Percentiles rank a stretch among this genome's conserved stretches.
phyloP scores from a whole-genome alignment of 2,329 filamentous ascomycete species.

The Paecilomyces niveus region DNA sequence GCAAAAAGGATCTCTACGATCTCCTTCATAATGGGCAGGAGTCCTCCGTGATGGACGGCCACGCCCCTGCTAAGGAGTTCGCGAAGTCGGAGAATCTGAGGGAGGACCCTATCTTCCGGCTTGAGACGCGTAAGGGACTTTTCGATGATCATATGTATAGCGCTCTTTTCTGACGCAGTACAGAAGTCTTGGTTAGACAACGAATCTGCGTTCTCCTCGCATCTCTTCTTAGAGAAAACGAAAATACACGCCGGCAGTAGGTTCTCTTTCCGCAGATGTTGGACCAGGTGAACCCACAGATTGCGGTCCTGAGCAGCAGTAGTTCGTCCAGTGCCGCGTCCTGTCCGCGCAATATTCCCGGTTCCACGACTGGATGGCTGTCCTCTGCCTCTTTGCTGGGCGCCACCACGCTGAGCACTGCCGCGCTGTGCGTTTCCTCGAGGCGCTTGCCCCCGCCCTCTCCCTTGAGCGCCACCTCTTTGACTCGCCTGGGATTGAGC shows the following conservation, averaged over 20 bases:
- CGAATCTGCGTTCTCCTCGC: slow-evolving; percentile 94
- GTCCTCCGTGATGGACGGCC: slow-evolving; percentile 89
- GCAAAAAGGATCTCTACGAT: slow-evolving; percentile 96
- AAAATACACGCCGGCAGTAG: slow-evolving; percentile 93
- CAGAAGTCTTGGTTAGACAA: slow-evolving; percentile 93
- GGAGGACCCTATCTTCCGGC: slow-evolving; percentile 80
- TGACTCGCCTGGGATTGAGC: slow-evolving; percentile 47
- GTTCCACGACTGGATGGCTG: slow-evolving; percentile 52
- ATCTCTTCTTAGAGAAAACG: slow-evolving; percentile 96
- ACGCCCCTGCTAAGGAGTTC: slow-evolving; percentile 83
- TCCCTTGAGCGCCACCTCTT: slow-evolving; percentile 47
- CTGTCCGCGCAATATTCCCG: slow-evolving; percentile 85
- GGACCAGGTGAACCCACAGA: slow-evolving; percentile 91
- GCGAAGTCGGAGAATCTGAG: slow-evolving; percentile 80
- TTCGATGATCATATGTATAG: slow-evolving; percentile 95
- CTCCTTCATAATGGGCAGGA: slow-evolving; percentile 95
- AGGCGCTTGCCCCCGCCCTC: slow-evolving; percentile 47
- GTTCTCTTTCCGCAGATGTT: slow-evolving; percentile 78
- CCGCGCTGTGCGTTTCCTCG: slow-evolving; percentile 38
- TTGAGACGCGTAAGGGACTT: slow-evolving; percentile 88
- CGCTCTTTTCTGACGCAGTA: slow-evolving; percentile 87
- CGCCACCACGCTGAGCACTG: slow-evolving; percentile 39
- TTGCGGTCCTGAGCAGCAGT: slow-evolving; percentile 93
- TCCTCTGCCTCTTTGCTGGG: slow-evolving; percentile 49
- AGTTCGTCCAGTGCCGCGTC: slow-evolving; percentile 76